phyloP scores from a whole-genome alignment of 441 rosid genomes.

The Hypseocharis bilobata region DNA sequence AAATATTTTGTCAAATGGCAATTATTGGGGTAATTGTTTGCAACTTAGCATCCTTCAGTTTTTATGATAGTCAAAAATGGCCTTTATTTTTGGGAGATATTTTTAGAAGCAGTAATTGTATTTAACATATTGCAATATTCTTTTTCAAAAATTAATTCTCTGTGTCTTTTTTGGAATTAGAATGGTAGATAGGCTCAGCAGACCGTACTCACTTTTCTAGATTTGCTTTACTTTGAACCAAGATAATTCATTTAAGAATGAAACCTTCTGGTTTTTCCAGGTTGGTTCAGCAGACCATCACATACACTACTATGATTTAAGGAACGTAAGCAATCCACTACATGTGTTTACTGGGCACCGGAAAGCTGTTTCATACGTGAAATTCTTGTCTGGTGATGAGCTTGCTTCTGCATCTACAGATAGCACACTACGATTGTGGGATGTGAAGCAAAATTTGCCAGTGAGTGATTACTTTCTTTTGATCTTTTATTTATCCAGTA shows the following conservation, averaged over 20 bases:
- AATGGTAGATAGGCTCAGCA: no score
- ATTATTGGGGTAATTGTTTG: neutral
- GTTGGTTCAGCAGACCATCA: slow-evolving; percentile 98
- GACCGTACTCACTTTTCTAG: no score
- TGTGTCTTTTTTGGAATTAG: no score
- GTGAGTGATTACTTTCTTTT: slow-evolving; percentile 37
- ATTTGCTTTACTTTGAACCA: neutral
- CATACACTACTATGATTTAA: slow-evolving; percentile 81
- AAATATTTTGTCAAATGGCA: neutral
- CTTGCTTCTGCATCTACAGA: slow-evolving; percentile 98
- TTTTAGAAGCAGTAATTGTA: no score
- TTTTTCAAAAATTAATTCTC: no score
- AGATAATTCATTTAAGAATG: slow-evolving; percentile 2
- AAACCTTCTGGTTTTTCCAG: slow-evolving; percentile 36
- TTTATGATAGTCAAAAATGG: neutral
- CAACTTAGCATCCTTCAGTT: neutral
- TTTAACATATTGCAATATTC: no score
- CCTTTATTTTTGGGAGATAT: no score
- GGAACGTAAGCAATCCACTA: slow-evolving; percentile 76
- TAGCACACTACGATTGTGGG: slow-evolving; percentile 91
- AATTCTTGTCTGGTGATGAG: slow-evolving; percentile 82
- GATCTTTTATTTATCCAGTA: slow-evolving; percentile 3
- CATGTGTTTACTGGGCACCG: slow-evolving; percentile 89
- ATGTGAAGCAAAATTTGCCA: slow-evolving; percentile 74
- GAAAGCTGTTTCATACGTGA: slow-evolving; percentile 93